A percentile compares a stretch with the other conserved stretches of the same genome.
Evolutionary conservation across 2,329 filamentous ascomycete species (phyloP).

Genomic region (Achaetomium macrosporum): DNA sequence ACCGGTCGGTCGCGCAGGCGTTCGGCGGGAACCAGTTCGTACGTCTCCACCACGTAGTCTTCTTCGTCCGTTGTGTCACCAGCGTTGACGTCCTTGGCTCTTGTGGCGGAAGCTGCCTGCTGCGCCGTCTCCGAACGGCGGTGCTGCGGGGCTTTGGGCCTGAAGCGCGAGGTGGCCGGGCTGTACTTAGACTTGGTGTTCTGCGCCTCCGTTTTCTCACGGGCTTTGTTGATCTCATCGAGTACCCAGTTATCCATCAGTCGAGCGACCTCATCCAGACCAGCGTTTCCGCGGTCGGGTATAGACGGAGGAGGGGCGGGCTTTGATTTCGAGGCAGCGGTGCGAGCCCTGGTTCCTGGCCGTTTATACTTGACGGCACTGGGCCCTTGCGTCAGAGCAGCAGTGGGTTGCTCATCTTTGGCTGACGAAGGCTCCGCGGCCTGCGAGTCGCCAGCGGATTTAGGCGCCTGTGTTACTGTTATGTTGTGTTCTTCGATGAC

Average conservation of each 20-base stretch:
- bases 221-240: constrained; percentile 50
- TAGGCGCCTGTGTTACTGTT: background rate
- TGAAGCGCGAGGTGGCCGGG: constrained; percentile 38
- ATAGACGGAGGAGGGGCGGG: constrained; percentile 17
- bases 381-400: background rate
- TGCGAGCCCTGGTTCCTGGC: constrained; percentile 14
- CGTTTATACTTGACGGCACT: constrained; percentile 14
- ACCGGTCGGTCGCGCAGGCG: constrained; percentile 41
- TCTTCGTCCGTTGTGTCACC: constrained; percentile 43
- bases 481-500: constrained; percentile 7
- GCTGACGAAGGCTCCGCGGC: background rate
- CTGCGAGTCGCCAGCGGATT: background rate
- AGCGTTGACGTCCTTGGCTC: constrained; percentile 35
- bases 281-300: constrained; percentile 20
- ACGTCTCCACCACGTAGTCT: constrained; percentile 60
- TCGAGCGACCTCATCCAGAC: constrained; percentile 46
- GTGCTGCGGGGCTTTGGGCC: constrained; percentile 49
- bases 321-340: constrained; percentile 7
- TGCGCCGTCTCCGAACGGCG: constrained; percentile 42
- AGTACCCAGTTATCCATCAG: constrained; percentile 56
- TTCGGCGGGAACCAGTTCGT: constrained; percentile 53
- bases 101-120: constrained; percentile 8
- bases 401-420: background rate
- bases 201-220: constrained; percentile 43
- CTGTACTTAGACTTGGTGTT: constrained; percentile 19